Evolutionary conservation across 345 rosid genomes (phyloP).

Genomic region (Populus deltoides): DNA sequence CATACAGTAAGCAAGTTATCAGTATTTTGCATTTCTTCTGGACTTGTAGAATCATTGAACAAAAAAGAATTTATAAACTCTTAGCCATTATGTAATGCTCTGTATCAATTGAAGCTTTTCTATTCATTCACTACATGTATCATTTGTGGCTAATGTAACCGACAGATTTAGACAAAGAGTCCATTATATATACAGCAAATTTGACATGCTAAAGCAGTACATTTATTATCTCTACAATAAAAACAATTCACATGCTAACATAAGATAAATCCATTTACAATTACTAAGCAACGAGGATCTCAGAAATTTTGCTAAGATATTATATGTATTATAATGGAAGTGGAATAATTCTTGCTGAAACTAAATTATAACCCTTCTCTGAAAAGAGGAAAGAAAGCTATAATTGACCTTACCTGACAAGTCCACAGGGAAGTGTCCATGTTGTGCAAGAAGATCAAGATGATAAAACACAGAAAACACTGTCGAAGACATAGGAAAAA

Average conservation of each 20-base stretch:
- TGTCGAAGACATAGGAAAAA: conserved; percentile 15
- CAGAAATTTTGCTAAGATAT: background rate
- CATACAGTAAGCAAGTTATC: background rate
- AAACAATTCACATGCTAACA: background rate
- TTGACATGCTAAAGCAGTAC: background rate
- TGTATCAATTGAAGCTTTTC: no score
- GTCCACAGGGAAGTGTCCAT: conserved; percentile 18
- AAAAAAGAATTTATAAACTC: no score
- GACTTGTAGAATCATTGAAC: background rate
- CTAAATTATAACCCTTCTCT: no score
- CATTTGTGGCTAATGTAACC: background rate
- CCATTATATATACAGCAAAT: no score
- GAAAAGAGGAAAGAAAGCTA: background rate
- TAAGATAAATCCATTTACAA: background rate
- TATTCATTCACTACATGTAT: no score
- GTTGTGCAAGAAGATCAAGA: conserved; percentile 10
- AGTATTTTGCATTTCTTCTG: background rate
- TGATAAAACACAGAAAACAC: conserved; percentile 20
- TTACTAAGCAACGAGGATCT: background rate
- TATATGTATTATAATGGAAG: background rate
- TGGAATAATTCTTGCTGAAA: background rate
- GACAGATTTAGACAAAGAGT: background rate
- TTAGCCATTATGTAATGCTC: no score
- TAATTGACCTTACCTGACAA: conserved; percentile 1
- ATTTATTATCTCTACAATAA: background rate